phyloP scores from a whole-genome alignment of 371 early-diverging fungal species.

The Mucor mucedo region DNA sequence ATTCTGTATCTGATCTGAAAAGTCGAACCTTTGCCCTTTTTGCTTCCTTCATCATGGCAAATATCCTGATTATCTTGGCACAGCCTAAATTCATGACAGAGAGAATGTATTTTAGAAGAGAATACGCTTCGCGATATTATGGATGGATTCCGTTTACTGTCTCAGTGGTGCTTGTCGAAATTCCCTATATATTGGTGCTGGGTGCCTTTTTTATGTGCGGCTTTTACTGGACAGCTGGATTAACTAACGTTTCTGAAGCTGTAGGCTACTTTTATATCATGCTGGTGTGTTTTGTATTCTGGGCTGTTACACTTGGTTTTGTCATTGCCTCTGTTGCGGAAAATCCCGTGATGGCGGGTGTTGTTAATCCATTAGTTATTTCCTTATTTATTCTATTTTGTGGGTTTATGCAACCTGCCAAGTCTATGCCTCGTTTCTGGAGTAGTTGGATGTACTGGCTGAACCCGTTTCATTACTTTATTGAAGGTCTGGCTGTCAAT shows the following conservation, averaged over 20 bases:
- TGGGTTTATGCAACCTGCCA: constrained; percentile 64
- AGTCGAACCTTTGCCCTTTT: constrained; percentile 71
- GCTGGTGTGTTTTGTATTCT: constrained; percentile 54
- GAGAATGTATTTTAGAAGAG: constrained; percentile 65
- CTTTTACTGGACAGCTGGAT: constrained; percentile 69
- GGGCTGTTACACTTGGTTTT: constrained; percentile 66
- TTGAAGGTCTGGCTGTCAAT: constrained; percentile 69
- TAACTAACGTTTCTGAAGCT: constrained; percentile 42
- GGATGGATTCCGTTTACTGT: constrained; percentile 63
- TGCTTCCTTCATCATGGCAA: constrained; percentile 59
- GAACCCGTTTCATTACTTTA: constrained; percentile 68
- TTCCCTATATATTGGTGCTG: constrained; percentile 57
- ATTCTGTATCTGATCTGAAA: constrained; percentile 56
- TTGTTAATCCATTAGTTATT: constrained; percentile 66
- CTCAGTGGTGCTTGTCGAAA: constrained; percentile 51
- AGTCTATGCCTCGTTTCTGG: constrained; percentile 71
- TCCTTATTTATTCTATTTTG: constrained; percentile 64
- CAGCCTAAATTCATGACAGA: constrained; percentile 63
- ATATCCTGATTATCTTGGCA: constrained; percentile 35
- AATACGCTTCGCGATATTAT: constrained; percentile 69
- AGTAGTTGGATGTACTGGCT: constrained; percentile 73
- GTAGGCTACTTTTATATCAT: constrained; percentile 63
- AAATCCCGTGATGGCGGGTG: constrained; percentile 57
- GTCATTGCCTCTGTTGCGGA: constrained; percentile 67
- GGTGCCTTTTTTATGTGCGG: constrained; percentile 54